Base-by-base conservation (phyloP, 176 grass and related monocot species). In the Musa itinerans region DNA sequence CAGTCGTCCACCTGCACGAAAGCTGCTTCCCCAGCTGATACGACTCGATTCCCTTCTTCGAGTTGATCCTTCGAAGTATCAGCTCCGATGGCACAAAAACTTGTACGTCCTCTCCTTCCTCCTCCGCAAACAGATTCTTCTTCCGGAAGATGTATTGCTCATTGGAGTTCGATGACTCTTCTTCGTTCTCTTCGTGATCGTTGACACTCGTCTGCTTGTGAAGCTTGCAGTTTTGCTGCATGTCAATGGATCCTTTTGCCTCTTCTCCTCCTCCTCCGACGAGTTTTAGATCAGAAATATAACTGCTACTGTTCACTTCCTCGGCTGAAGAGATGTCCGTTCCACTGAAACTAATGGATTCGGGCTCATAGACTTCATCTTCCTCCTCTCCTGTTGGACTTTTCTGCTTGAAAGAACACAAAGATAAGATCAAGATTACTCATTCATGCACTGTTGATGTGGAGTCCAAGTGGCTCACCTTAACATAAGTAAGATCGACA, bases 1-100 rank as follows among this genome's bases (percentile, higher is more conserved):
- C 90, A 19, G 90, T 89, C 50, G 83, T 97, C 94, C 94, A 97
- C 69, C 83, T 85, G 74, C 80, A 83, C 20, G 90, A 85, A 17
- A 97, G 80, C 65, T 97, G 94, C 83, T 91, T 90, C 50, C 94
- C 90, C 51, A 97, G 83, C 83, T 97, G 88, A 81, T 91, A 97
- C 11, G 90, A 91, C 25, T 83, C 84, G 72, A 82, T 55, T 12
- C 77, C 82, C 78, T 91, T 91, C 84, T 87, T 97, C 8, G 86
- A 93, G 72, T 89, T 93, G 65, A 97, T 89, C 85, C 94, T 80
- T 29, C 69, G 82, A 53, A 97, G 82, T 79, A 97, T 97, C 87
- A 63, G 79, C 62, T 90, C 94, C 82, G 84, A 73, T 58, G 88
- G 68, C 73, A 97, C 84, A 14, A 34, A 74, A 53, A 17, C 67